Conservation (phyloP, 352 stramenopile genomes). For the Globisporangium spinosum region DNA sequence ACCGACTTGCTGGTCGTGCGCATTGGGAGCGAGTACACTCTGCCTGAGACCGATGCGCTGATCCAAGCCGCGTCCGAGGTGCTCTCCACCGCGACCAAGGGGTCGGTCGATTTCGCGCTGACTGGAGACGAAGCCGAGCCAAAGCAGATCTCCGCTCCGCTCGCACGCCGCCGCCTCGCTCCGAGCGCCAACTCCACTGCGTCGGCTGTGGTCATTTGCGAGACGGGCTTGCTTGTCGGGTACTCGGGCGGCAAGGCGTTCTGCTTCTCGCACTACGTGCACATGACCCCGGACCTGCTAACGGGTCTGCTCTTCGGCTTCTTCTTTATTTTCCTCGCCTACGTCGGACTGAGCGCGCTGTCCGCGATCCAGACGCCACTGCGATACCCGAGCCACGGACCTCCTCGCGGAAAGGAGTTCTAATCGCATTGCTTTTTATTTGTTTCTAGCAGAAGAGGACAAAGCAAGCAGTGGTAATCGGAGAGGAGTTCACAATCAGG, state of each 20-base stretch:
- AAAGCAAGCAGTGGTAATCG: not conserved
- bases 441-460: not conserved
- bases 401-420: constrained; percentile 82
- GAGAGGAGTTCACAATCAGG: not conserved
- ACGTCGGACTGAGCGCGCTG: constrained; percentile 63
- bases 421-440: constrained; percentile 26
- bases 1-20: constrained; percentile 66
- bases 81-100: constrained; percentile 32
- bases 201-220: constrained; percentile 42
- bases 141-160: constrained; percentile 19
- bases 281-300: constrained; percentile 77
- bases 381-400: constrained; percentile 64
- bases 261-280: constrained; percentile 85
- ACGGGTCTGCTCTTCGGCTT: constrained; percentile 70
- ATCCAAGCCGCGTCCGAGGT: constrained; percentile 38
- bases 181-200: constrained; percentile 21
- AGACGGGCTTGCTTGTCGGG: constrained; percentile 58
- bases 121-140: constrained; percentile 45
- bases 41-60: constrained; percentile 36
- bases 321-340: constrained; percentile 79
- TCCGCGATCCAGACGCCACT: constrained; percentile 76
- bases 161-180: constrained; percentile 31
- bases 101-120: constrained; percentile 57
- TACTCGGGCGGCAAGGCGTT: constrained; percentile 59
- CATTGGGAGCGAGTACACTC: constrained; percentile 28